Conservation (phyloP, 169 alveolate species). For the Perkinsus chesapeaki region DNA sequence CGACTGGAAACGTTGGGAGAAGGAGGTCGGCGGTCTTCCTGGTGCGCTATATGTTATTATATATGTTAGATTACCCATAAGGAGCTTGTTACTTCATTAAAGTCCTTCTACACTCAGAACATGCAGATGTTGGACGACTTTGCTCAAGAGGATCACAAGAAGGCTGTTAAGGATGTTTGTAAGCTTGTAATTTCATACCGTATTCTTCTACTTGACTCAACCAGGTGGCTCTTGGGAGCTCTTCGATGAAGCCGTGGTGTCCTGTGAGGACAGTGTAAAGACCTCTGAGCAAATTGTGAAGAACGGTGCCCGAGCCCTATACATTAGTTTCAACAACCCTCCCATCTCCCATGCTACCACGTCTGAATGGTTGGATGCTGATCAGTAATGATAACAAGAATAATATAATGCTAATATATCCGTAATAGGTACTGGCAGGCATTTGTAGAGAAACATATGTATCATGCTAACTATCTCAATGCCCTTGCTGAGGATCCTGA, state of each 20-base stretch:
- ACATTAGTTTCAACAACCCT: constrained; percentile 68
- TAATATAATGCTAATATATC: background rate
- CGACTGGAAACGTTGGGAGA: background rate
- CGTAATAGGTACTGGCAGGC: constrained; percentile 63
- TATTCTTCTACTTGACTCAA: background rate
- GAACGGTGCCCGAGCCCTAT: constrained; percentile 68
- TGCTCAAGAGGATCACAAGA: background rate
- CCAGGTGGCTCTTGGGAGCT: background rate
- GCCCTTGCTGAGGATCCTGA: constrained; percentile 29
- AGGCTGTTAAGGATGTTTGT: constrained; percentile 18
- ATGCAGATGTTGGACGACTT: background rate
- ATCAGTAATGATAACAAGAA: constrained; percentile 24
- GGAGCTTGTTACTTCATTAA: background rate
- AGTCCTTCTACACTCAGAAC: background rate
- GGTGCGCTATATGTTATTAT: background rate
- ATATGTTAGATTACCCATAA: background rate
- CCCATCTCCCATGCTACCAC: constrained; percentile 21
- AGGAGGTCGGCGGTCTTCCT: background rate
- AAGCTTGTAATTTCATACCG: too few species aligned
- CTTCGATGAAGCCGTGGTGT: constrained; percentile 32
- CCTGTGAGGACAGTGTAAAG: constrained; percentile 43
- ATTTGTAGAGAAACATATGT: constrained; percentile 64
- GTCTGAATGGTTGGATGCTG: constrained; percentile 70
- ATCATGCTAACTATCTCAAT: constrained; percentile 20
- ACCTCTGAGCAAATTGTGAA: constrained; percentile 47